A percentile compares a stretch with the other conserved stretches of the same genome.
Evolutionary conservation across 164 flowering plant species (phyloP).

Genomic region (Liriodendron chinense): DNA sequence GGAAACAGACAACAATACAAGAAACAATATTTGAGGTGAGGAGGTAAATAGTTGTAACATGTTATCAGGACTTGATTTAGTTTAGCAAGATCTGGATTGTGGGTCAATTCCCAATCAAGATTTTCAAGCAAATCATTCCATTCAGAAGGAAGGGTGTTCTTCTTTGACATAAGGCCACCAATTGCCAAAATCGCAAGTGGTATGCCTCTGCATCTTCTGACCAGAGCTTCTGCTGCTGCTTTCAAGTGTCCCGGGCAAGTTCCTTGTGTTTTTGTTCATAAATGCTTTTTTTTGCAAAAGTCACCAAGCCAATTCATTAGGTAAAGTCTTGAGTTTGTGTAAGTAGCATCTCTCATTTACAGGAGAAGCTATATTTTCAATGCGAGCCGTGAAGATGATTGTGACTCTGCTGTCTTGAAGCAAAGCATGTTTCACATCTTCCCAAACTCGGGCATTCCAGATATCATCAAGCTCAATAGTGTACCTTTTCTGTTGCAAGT

Average conservation of each 20-base stretch:
- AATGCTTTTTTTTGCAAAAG: not conserved
- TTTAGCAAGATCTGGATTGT: not conserved
- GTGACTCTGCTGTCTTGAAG: not conserved
- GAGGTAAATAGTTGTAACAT: slow-evolving; percentile 15
- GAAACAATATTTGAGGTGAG: slow-evolving; percentile 23
- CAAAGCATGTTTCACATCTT: not conserved
- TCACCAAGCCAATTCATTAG: not conserved
- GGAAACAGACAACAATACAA: slow-evolving; percentile 22
- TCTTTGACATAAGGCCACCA: not conserved
- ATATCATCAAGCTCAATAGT: slow-evolving; percentile 29
- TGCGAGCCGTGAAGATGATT: slow-evolving; percentile 13
- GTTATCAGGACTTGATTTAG: not conserved
- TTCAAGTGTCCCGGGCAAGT: not conserved
- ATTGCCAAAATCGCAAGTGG: slow-evolving; percentile 2
- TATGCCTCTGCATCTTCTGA: not conserved
- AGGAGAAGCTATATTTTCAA: slow-evolving; percentile 1
- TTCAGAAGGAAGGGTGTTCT: not conserved
- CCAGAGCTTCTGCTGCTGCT: not conserved
- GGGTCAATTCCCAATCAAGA: not conserved
- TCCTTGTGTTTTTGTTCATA: not conserved
- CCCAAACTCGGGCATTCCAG: slow-evolving; percentile 8
- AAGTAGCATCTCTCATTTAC: not conserved
- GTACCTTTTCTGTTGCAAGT: slow-evolving; percentile 12
- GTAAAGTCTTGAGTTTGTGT: not conserved
- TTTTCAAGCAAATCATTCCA: not conserved